A percentile compares a stretch with the other conserved stretches of the same genome.
Evolutionary conservation across 2,329 filamentous ascomycete species (phyloP).

Genomic region (Monosporascus sp.): DNA sequence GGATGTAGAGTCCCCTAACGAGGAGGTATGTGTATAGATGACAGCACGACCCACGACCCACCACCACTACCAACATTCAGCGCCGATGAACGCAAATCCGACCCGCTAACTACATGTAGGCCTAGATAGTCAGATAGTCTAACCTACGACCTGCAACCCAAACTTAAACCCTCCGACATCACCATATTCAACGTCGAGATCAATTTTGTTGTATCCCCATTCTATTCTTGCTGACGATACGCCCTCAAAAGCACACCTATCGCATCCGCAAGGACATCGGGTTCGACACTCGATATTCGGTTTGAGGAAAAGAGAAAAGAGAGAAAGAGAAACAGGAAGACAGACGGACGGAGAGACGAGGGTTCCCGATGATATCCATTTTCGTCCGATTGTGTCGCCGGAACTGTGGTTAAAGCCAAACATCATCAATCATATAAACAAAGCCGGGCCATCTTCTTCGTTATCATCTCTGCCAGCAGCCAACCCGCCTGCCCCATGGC

Average conservation of each 20-base stretch:
- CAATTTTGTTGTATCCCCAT: neutral
- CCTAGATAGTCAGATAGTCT: neutral
- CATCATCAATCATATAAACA: too few species aligned
- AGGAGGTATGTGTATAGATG: neutral
- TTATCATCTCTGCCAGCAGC: conserved; percentile 9
- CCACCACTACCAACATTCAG: neutral
- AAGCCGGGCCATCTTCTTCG: neutral
- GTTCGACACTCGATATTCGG: neutral
- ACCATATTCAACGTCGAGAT: neutral
- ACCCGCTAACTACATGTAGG: neutral
- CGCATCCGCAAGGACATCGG: neutral
- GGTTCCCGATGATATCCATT: neutral
- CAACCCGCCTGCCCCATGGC: conserved; percentile 48
- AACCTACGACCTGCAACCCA: neutral
- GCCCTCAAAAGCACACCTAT: neutral
- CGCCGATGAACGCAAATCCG: neutral
- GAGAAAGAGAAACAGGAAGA: neutral
- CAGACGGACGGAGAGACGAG: neutral
- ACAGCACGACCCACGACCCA: neutral
- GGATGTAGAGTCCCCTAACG: too few species aligned
- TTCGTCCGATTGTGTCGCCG: neutral
- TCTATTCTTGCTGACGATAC: neutral
- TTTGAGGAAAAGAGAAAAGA: neutral
- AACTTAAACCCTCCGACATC: neutral
- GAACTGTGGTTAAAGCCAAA: neutral